A percentile compares a stretch with the other conserved stretches of the same genome.
These are phyloP conservation scores for Coffea eugenioides DNA, from an alignment of 257 asterid genomes.

Conservation along the genomic window DNA sequence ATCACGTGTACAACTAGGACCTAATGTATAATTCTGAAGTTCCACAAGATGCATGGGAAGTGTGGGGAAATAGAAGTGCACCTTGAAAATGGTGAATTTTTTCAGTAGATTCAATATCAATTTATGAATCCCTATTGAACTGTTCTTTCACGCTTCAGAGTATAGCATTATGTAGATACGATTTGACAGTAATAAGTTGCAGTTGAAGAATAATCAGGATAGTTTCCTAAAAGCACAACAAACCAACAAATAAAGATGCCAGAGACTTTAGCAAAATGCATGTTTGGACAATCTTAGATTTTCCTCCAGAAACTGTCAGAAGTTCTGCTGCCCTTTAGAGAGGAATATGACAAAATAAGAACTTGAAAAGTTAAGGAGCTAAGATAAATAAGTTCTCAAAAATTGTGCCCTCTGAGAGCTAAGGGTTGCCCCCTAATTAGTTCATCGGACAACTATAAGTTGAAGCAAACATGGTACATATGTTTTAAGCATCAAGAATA, in stretches of 20 bases:
- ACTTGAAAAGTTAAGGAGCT: neutral
- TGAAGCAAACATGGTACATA: neutral
- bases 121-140: too few species aligned
- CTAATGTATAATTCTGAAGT: neutral
- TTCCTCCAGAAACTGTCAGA: neutral
- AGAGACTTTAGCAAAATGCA: neutral
- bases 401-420: neutral
- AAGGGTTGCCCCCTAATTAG: neutral
- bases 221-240: neutral
- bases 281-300: neutral
- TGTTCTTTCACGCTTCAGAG: neutral
- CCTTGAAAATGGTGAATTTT: neutral
- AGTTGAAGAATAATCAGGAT: neutral
- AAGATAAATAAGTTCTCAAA: too few species aligned
- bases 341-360: neutral
- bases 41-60: neutral
- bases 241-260: neutral
- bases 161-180: neutral
- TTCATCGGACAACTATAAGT: neutral
- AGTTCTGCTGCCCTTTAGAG: neutral
- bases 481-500: neutral
- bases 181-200: neutral
- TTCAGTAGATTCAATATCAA: neutral
- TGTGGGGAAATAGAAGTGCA: neutral
- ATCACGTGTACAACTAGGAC: neutral